Evolutionary conservation across 2,329 filamentous ascomycete species (phyloP).

Genomic region (Knufia fluminis): DNA sequence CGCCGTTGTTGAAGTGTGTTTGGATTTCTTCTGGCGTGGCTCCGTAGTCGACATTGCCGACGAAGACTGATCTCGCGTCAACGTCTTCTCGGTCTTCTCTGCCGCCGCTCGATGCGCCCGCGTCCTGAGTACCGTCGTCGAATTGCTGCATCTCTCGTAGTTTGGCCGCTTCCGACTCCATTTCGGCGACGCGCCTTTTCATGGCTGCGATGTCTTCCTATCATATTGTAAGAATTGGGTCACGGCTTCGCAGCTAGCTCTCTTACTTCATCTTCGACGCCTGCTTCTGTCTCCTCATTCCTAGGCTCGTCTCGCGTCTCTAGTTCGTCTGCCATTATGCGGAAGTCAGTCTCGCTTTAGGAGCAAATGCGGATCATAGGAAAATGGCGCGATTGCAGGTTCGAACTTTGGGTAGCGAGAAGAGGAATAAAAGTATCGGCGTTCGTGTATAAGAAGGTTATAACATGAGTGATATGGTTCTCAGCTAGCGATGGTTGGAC

Average conservation of each 20-base stretch:
- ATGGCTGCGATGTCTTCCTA: constrained; percentile 76
- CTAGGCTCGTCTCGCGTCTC: neutral
- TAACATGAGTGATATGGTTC: neutral
- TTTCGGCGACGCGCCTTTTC: constrained; percentile 78
- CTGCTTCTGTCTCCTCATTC: neutral
- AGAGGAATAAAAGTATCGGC: neutral
- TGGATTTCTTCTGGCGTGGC: constrained; percentile 97
- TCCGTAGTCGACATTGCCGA: constrained; percentile 96
- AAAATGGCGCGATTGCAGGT: neutral
- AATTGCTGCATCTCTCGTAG: constrained; percentile 80
- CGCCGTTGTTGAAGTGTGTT: constrained; percentile 85
- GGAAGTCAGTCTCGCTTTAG: neutral
- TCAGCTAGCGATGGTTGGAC: neutral
- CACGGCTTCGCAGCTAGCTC: neutral
- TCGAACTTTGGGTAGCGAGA: no score
- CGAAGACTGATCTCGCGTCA: constrained; percentile 91
- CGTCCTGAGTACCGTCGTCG: constrained; percentile 71
- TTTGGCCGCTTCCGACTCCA: constrained; percentile 83
- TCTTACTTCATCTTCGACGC: neutral
- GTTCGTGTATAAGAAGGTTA: neutral
- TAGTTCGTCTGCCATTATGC: neutral
- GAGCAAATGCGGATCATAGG: neutral
- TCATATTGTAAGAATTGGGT: neutral
- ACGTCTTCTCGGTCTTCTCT: constrained; percentile 93
- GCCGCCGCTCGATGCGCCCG: neutral